A percentile compares a stretch with the other conserved stretches of the same genome.
Conservation (phyloP, 2,329 filamentous ascomycete species). For the Epicoccum nigrum region DNA sequence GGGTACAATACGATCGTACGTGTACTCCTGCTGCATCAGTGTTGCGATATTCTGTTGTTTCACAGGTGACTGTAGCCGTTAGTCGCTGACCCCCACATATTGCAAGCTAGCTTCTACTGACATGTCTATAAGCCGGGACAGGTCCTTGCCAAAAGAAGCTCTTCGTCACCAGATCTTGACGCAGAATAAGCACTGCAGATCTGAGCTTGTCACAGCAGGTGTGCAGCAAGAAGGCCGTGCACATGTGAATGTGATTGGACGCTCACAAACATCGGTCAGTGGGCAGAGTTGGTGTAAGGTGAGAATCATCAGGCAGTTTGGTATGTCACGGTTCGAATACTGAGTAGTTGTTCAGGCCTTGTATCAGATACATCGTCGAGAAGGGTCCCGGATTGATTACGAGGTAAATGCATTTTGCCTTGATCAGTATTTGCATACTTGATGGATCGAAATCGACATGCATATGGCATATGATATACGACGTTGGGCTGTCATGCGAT, state of each 20-base stretch:
- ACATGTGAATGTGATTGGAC: not conserved
- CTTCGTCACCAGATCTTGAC: slow-evolving; percentile 8
- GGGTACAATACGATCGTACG: too few species aligned
- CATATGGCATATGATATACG: not conserved
- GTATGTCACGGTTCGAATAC: too few species aligned
- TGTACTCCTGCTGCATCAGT: too few species aligned
- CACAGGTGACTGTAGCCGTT: slow-evolving; percentile 1
- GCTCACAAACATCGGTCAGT: not conserved
- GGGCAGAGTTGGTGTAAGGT: not conserved
- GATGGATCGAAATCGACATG: too few species aligned
- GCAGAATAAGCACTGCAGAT: slow-evolving; percentile 14
- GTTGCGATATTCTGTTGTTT: too few species aligned
- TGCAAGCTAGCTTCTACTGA: not conserved
- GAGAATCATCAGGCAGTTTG: too few species aligned
- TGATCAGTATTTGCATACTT: too few species aligned
- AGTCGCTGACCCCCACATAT: slow-evolving; percentile 3
- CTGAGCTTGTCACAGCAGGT: slow-evolving; percentile 1
- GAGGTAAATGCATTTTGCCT: not conserved
- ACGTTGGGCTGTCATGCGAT: slow-evolving; percentile 4
- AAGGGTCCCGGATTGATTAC: not conserved
- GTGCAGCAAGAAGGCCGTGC: not conserved
- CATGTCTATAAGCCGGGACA: not conserved
- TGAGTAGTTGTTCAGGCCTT: too few species aligned
- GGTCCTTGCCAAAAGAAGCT: slow-evolving; percentile 3
- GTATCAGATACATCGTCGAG: too few species aligned